Evolutionary conservation across 768 basidiomycete genomes (phyloP), one percentile per base, ranked within the genome.

Genomic region (Mycena galopus): DNA sequence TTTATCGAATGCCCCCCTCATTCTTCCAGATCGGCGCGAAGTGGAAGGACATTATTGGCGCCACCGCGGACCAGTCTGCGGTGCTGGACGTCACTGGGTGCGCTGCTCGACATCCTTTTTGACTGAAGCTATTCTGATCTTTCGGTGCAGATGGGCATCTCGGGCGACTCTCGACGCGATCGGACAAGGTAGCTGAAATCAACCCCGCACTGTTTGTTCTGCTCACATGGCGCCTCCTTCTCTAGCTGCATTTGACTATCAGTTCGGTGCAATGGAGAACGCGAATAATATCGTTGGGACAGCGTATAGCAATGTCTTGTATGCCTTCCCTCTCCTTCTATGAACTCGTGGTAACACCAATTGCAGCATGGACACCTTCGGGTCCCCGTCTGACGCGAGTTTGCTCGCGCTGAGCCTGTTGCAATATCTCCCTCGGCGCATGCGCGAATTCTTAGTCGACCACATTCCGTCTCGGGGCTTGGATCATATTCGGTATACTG

Each of bases 111-210:
- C 70, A 59, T 57, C 57, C 66, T 72, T 69, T 51, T 69, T 72
- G 53, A 50, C 64, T 6, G 56, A 42, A 30, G 11, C 51, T 71
- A 51, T 69, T 71, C 42, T 61, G 50, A 63, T 32, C 44, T 72
- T 67, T 44, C 19, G 33, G 37, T 25, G 63, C 58, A 75, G 71
- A 17, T 86, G 85, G 84, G 69, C 78, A n/a, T 85, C 87, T 30
- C 85, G 85, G 5, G 85, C 85, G 3, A 85, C 87, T 9, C 72
- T 89, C 64, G 89, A 89, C 78, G 84, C 87, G 17, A 86, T 89
- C 65, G 89, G 87, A 10, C 81, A 84, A 77, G 87, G 88, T 87
- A 78, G 17, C 56, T 8, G 16, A 44, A 35, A 62, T 19, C 30
- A 19, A 30, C 27, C 8, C 2, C 10, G 1, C 27, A 27, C 14